Evolutionary conservation across 768 basidiomycete species (phyloP), one percentile per base, ranked within the genome.

Genomic region (Cystofilobasidium bisporidii): DNA sequence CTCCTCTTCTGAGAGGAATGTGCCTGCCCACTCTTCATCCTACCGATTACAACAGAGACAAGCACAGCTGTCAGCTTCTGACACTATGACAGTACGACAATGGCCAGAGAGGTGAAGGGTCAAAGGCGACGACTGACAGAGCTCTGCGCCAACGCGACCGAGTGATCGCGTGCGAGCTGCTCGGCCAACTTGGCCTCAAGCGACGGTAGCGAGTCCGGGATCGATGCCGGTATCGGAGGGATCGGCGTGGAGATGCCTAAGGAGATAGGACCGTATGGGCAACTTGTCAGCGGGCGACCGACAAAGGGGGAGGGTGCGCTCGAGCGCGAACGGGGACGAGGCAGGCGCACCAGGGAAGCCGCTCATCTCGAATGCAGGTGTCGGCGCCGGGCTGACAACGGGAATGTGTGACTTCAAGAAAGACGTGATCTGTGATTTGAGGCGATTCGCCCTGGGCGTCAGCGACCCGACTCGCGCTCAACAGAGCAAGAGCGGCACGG

Each of bases 1-100:
- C 30, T 69, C 60, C 41, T 47, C 38, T 38, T 69, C 56, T 4
- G 47, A 38, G 36, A 20, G 11, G 36, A 69, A 64, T 1, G 36
- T 1, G 26, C 28, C 53, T 10, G 38, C 12, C 26, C 20, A 22
- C 33, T 58, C 55, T 2, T 61, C 60, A 14, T 36, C 30, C 57
- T 60, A 41, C 36, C n/a, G n/a, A 56, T 41, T 20, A 3, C 18
- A 17, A 47, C n/a, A 47, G 45, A 47, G 45, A 6, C 45, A 47
- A n/a, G n/a, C n/a, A n/a, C n/a, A n/a, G n/a, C n/a, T n/a, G n/a
- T n/a, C n/a, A n/a, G n/a, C n/a, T n/a, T n/a, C n/a, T n/a, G n/a
- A n/a, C n/a, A n/a, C n/a, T n/a, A n/a, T n/a, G n/a, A n/a, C n/a
- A n/a, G n/a, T n/a, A n/a, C n/a, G n/a, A n/a, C n/a, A n/a, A n/a